Evolutionary conservation across 768 basidiomycete species (phyloP), one percentile per base, ranked within the genome.

Genomic region (Thelephora aurantiotincta): DNA sequence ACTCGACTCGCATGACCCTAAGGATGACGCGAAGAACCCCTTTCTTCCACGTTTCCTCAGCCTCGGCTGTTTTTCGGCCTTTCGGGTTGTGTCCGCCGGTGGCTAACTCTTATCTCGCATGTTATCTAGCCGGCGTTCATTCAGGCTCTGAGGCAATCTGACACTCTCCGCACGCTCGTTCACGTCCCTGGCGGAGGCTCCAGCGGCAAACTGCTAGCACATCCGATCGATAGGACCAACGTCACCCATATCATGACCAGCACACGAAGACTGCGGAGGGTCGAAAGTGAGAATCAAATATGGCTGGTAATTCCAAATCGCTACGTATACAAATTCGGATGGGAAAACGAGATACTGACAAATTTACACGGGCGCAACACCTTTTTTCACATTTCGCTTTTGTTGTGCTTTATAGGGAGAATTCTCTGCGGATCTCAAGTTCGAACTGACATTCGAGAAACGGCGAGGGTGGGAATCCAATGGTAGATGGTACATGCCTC

Each of bases 141-240:
- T 16, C 16, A 18, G 43, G 43, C 46, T 16, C 26, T 47, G 16
- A 22, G 14, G 14, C 22, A n/a, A n/a, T 44, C 48, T 16, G 36
- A 45, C 14, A 22, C 45, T 5, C 20, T 46, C 13, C 46, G 46
- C 46, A 44, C 44, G 6, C 46, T 47, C 30, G 23, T 47, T n/a
- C 23, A 47, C 16, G 16, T 47, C 38, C 38, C 22, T 41, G 18
- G 18, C 22, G 38, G 22, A 16, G 14, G 22, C 14, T 14, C 11
- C 9, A 16, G 22, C 4, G 38, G 38, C 38, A 16, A 14, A 22
- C 14, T 41, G 18, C 4, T 22, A 41, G 9, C 38, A 41, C 16
- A 41, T 22, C 16, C 38, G 16, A 41, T 9, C 38, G 22, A 41
- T 11, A 41, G 16, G 38, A 22, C 26, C 26, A 41, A 41, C 22